Percentiles rank a stretch among this genome's conserved stretches.
Evolutionary conservation across 495 filamentous ascomycete species (phyloP).

Genomic region (Cercophora samala): DNA sequence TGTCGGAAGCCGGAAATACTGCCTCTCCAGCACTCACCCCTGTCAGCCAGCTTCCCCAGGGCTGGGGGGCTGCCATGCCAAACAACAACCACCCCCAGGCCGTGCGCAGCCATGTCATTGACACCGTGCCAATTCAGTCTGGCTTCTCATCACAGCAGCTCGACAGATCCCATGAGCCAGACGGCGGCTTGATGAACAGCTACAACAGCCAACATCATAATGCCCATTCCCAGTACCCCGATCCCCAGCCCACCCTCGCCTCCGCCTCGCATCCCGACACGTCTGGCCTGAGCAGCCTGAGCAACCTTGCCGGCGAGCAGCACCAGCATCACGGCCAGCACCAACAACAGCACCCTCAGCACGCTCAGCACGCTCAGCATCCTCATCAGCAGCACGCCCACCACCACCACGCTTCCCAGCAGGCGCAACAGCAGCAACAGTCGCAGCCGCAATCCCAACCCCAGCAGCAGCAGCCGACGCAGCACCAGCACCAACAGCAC

Average conservation of each 20-base stretch:
- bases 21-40: slow-evolving; percentile 22
- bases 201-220: slow-evolving; percentile 29
- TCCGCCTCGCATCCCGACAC: slow-evolving; percentile 28
- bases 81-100: slow-evolving; percentile 25
- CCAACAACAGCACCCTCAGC: slow-evolving; percentile 21
- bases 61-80: slow-evolving; percentile 25
- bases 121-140: slow-evolving; percentile 34
- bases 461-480: slow-evolving; percentile 18
- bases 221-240: slow-evolving; percentile 32
- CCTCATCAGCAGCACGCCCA: slow-evolving; percentile 24
- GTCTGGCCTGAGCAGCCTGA: slow-evolving; percentile 24
- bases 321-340: slow-evolving; percentile 15
- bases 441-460: slow-evolving; percentile 22
- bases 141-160: slow-evolving; percentile 35
- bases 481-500: slow-evolving; percentile 24
- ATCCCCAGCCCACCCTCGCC: slow-evolving; percentile 28
- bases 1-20: slow-evolving; percentile 31
- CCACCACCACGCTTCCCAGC: slow-evolving; percentile 24
- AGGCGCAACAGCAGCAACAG: slow-evolving; percentile 16
- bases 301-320: slow-evolving; percentile 28
- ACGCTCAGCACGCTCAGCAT: slow-evolving; percentile 25
- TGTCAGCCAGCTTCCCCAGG: slow-evolving; percentile 19
- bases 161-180: slow-evolving; percentile 28
- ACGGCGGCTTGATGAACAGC: slow-evolving; percentile 34
- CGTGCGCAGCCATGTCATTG: slow-evolving; percentile 30